These are phyloP conservation scores for Agaricus blazei DNA, from an alignment of 768 basidiomycete species.

Conservation along the genomic window DNA sequence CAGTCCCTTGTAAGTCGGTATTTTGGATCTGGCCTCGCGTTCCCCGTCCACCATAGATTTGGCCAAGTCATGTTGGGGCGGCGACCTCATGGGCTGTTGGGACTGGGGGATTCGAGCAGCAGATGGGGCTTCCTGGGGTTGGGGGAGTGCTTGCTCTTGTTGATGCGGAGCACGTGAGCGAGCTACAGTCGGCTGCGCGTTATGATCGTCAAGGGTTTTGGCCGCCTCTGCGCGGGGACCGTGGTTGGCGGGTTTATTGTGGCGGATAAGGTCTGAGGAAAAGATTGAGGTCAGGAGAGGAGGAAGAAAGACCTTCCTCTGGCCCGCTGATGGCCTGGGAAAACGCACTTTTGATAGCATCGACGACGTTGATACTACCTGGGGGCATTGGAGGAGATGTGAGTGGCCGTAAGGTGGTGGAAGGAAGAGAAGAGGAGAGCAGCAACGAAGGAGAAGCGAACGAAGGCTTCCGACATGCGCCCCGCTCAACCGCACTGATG, in stretches of 20 bases:
- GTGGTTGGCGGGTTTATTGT: slow-evolving; percentile 65
- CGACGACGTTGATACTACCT: slow-evolving; percentile 54
- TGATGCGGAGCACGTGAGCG: slow-evolving; percentile 22
- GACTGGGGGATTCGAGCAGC: slow-evolving; percentile 14
- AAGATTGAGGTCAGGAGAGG: slow-evolving; percentile 10
- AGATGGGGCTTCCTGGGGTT: slow-evolving; percentile 20
- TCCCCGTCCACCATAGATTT: slow-evolving; percentile 75
- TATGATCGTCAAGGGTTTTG: slow-evolving; percentile 13
- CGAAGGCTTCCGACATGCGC: background rate
- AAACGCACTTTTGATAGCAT: slow-evolving; percentile 80
- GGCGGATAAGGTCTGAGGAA: slow-evolving; percentile 68
- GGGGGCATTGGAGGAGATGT: slow-evolving; percentile 43
- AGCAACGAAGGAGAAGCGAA: background rate
- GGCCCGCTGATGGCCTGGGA: slow-evolving; percentile 11
- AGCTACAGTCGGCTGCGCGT: slow-evolving; percentile 14
- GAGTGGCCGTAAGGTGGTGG: background rate
- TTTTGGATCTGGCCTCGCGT: slow-evolving; percentile 62
- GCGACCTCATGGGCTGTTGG: slow-evolving; percentile 22
- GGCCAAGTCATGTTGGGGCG: slow-evolving; percentile 38
- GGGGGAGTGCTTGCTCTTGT: slow-evolving; percentile 26
- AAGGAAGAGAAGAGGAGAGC: background rate
- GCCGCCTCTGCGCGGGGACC: slow-evolving; percentile 14
- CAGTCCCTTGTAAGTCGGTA: slow-evolving; percentile 85
- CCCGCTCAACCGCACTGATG: background rate
- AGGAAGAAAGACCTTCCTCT: background rate